phyloP scores from a whole-genome alignment of 2,329 filamentous ascomycete species.

The Gremmenia infestans region DNA sequence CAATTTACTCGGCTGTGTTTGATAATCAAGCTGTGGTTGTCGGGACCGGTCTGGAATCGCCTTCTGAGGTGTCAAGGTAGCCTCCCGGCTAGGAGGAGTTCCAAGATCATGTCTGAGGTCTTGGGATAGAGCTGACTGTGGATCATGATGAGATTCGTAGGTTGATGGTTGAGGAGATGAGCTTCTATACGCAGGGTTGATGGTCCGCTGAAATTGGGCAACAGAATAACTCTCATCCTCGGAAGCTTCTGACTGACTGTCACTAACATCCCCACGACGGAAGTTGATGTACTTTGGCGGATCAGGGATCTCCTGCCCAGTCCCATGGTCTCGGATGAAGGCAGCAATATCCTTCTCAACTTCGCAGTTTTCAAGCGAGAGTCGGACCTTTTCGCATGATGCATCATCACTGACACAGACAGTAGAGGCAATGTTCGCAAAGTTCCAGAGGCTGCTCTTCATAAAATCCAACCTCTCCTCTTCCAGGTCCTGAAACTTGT shows the following conservation, averaged over 20 bases:
- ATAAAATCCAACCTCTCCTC: conserved; percentile 96
- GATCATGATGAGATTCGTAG: conserved; percentile 88
- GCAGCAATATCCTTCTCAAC: conserved; percentile 88
- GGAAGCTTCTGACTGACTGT: conserved; percentile 75
- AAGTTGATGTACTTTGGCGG: conserved; percentile 99
- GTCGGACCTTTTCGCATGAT: conserved; percentile 91
- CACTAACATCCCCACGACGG: conserved; percentile 78
- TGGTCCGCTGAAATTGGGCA: conserved; percentile 89
- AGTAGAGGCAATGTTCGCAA: conserved; percentile 94
- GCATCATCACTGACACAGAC: conserved; percentile 97
- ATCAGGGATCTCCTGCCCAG: conserved; percentile 95
- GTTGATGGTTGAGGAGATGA: conserved; percentile 93
- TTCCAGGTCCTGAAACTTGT: conserved; percentile 98
- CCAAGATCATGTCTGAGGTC: conserved; percentile 56
- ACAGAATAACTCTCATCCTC: conserved; percentile 91
- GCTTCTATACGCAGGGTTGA: conserved; percentile 93
- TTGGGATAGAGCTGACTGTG: conserved; percentile 65
- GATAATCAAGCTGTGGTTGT: conserved; percentile 18
- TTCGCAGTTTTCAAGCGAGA: conserved; percentile 91
- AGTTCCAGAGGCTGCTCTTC: conserved; percentile 96
- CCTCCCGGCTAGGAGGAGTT: conserved; percentile 41
- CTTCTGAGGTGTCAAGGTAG: conserved; percentile 49
- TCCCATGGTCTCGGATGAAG: conserved; percentile 87
- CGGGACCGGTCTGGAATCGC: conserved; percentile 17
- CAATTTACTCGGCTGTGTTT: conserved; percentile 16